These are phyloP conservation scores for Entomortierella parvispora DNA, from an alignment of 192 early-diverging fungal genomes.

Conservation along the genomic window DNA sequence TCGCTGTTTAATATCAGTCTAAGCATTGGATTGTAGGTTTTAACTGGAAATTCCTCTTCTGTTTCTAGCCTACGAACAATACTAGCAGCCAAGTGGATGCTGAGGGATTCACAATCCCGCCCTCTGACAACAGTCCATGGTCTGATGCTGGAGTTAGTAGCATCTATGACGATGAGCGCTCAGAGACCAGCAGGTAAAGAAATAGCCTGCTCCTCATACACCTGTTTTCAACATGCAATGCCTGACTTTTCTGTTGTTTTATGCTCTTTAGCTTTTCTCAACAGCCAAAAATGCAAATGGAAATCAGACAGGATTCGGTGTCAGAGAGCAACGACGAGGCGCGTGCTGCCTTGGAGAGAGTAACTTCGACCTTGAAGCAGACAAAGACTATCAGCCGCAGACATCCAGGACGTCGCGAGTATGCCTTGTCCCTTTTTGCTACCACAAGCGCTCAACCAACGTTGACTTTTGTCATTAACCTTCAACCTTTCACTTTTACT, in stretches of 20 bases:
- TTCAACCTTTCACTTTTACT: neutral
- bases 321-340: constrained; percentile 42
- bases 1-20: neutral
- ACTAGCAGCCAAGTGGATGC: constrained; percentile 48
- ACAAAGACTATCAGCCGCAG: constrained; percentile 36
- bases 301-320: constrained; percentile 36
- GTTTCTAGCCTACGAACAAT: constrained; percentile 33
- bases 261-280: constrained; percentile 30
- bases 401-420: constrained; percentile 46
- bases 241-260: neutral
- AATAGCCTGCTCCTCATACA: neutral
- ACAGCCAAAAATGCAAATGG: constrained; percentile 43
- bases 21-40: too few species aligned
- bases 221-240: neutral
- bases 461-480: too few species aligned
- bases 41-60: neutral
- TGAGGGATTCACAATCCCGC: constrained; percentile 65
- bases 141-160: constrained; percentile 29
- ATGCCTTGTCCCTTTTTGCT: too few species aligned
- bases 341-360: constrained; percentile 43
- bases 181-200: constrained; percentile 51
- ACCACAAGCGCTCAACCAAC: too few species aligned
- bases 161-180: constrained; percentile 50
- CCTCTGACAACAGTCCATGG: constrained; percentile 56
- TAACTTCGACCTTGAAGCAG: constrained; percentile 41